These are phyloP conservation scores for Talaromyces funiculosus DNA, from an alignment of 2,329 filamentous ascomycete species.

Conservation along the genomic window DNA sequence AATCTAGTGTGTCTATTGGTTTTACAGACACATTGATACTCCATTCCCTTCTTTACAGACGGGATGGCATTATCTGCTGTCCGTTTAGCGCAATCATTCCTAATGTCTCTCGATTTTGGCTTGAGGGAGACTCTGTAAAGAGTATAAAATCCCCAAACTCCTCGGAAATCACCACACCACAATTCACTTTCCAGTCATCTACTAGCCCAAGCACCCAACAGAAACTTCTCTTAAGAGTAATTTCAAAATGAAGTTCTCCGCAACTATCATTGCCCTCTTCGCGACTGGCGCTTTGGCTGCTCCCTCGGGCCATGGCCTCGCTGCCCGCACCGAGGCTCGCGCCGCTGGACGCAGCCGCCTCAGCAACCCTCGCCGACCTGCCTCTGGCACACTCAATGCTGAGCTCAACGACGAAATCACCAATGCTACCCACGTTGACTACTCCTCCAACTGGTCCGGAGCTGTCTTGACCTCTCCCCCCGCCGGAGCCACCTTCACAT, in stretches of 20 bases:
- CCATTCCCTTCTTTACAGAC: background rate
- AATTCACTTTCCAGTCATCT: background rate
- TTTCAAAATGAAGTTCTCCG: constrained; percentile 5
- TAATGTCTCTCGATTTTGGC: background rate
- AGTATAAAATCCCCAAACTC: background rate
- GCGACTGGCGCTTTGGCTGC: background rate
- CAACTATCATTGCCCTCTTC: background rate
- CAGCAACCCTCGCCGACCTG: background rate
- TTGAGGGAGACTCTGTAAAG: background rate
- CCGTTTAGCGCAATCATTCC: background rate
- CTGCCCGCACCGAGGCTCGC: constrained; percentile 7
- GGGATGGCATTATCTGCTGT: background rate
- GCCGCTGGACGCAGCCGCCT: constrained; percentile 5
- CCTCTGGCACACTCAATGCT: background rate
- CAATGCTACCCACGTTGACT: constrained; percentile 21
- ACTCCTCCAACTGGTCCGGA: constrained; percentile 56
- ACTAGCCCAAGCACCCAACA: background rate
- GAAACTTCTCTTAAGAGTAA: background rate
- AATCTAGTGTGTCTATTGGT: background rate
- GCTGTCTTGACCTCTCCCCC: constrained; percentile 46
- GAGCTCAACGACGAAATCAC: background rate
- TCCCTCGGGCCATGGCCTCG: background rate
- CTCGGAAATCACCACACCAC: background rate
- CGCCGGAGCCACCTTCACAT: constrained; percentile 44
- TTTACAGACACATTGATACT: background rate